Base-by-base conservation (phyloP, 2,329 filamentous ascomycete genomes). In the Thelonectria discophora region DNA sequence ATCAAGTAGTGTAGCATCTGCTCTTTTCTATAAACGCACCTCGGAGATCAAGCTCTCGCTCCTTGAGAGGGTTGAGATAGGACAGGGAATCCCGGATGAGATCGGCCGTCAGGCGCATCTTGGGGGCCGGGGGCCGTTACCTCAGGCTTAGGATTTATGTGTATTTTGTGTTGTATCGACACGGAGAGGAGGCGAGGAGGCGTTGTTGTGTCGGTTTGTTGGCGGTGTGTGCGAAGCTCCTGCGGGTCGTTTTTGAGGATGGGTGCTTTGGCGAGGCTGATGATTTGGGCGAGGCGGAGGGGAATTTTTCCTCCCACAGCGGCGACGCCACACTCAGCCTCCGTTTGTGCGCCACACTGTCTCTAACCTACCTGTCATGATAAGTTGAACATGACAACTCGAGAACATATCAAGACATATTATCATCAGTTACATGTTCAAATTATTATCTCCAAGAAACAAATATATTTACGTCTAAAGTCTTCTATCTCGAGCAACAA, bases 11-110 rank as follows among this genome's bases (percentile, higher is more conserved):
- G 92, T 92, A 97, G 93, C 88, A 97, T 95, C 93, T 94, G 92
- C 85, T 89, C 93, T 93, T 97, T 93, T 91, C 91, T 88, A n/a
- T n/a, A n/a, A 81, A 86, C 93, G 88, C 91, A 98, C 95, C 95
- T 97, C 95, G 90, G 74, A 99, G 92, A 85, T 98, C 94, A 79
- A 99, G 88, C 87, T 99, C 95, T 80, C 95, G 93, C 86, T 99
- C 95, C 83, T 95, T 97, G 79, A 99, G 87, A 78, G 94, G 94
- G 82, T 98, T 99, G 81, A 98, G 91, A 86, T 97, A 99, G 78
- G 94, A 97, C 71, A 97, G 90, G 76, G 95, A 97, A 79, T 88
- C 89, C 80, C 93, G 88, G 82, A 99, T 96, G 75, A 98, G 89
- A 79, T 98, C 95, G 71, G 92, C 90, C 66, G 94, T 97, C 82